phyloP scores from a whole-genome alignment of 2,329 filamentous ascomycete species.

The Colletotrichum ledebouriae region DNA sequence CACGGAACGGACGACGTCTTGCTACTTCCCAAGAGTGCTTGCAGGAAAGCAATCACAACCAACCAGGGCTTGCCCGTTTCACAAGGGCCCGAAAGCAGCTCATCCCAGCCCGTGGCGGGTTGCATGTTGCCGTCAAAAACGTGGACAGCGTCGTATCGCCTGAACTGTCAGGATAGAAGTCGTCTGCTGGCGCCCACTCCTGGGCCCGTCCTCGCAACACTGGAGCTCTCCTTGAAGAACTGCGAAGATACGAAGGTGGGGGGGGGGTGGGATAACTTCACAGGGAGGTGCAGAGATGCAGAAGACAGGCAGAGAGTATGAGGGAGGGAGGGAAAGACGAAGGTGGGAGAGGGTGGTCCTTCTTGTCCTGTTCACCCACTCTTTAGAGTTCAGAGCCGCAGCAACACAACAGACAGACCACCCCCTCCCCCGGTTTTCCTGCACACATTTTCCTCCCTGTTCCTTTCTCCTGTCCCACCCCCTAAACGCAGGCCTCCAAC shows the following conservation, averaged over 20 bases:
- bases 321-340: neutral
- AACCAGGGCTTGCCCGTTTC: slow-evolving; percentile 25
- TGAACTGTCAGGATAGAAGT: slow-evolving; percentile 19
- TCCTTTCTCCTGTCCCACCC: neutral
- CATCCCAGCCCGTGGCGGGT: slow-evolving; percentile 25
- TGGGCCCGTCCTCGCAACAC: neutral
- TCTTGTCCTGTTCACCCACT: slow-evolving; percentile 23
- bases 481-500: slow-evolving; percentile 12
- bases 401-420: slow-evolving; percentile 14
- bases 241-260: neutral
- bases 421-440: slow-evolving; percentile 7
- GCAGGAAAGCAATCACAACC: neutral
- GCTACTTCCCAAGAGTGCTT: no score
- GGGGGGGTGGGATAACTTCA: neutral
- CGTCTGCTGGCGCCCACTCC: slow-evolving; percentile 18
- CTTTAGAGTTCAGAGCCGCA: slow-evolving; percentile 40
- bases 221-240: slow-evolving; percentile 13
- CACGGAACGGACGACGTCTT: slow-evolving; percentile 27
- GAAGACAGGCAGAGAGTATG: neutral
- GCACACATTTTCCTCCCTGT: neutral
- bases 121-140: slow-evolving; percentile 38
- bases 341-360: neutral
- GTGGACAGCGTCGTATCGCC: slow-evolving; percentile 33
- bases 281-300: neutral
- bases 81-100: slow-evolving; percentile 12